Evolutionary conservation across 2,329 filamentous ascomycete species (phyloP).

Genomic region (Plectosphaerella cucumerina): DNA sequence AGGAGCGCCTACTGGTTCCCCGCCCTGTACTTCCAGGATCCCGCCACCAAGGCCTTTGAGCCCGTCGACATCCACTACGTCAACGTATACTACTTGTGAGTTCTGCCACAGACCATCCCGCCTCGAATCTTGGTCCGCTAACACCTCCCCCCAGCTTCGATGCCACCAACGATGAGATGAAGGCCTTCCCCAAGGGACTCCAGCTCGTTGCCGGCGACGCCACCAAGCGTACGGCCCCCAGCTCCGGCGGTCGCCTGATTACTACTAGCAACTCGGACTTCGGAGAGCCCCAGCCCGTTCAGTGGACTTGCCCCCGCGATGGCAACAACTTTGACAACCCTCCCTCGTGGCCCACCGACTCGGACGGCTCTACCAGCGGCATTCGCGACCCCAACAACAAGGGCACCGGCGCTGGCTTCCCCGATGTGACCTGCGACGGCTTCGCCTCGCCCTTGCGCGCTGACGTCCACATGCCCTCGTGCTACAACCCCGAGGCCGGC

Average conservation of each 20-base stretch:
- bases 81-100: constrained; percentile 72
- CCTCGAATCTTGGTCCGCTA: no score
- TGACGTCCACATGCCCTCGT: constrained; percentile 69
- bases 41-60: constrained; percentile 58
- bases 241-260: constrained; percentile 42
- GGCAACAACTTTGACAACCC: constrained; percentile 36
- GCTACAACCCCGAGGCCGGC: constrained; percentile 63
- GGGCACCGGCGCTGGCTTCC: constrained; percentile 62
- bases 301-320: constrained; percentile 57
- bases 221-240: constrained; percentile 52
- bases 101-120: no score
- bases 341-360: constrained; percentile 49
- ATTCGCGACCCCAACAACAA: constrained; percentile 50
- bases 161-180: constrained; percentile 58
- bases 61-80: constrained; percentile 67
- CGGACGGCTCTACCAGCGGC: constrained; percentile 51
- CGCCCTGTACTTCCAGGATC: constrained; percentile 62
- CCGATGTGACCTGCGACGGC: constrained; percentile 64
- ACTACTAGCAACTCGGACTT: constrained; percentile 41
- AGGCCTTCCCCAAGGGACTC: constrained; percentile 66
- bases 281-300: constrained; percentile 48
- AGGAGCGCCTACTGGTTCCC: constrained; percentile 77
- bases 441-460: constrained; percentile 57
- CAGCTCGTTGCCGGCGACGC: constrained; percentile 68
- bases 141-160: constrained; percentile 48